Conservation (phyloP, 2,329 filamentous ascomycete species). For the Xylaria sp. region DNA sequence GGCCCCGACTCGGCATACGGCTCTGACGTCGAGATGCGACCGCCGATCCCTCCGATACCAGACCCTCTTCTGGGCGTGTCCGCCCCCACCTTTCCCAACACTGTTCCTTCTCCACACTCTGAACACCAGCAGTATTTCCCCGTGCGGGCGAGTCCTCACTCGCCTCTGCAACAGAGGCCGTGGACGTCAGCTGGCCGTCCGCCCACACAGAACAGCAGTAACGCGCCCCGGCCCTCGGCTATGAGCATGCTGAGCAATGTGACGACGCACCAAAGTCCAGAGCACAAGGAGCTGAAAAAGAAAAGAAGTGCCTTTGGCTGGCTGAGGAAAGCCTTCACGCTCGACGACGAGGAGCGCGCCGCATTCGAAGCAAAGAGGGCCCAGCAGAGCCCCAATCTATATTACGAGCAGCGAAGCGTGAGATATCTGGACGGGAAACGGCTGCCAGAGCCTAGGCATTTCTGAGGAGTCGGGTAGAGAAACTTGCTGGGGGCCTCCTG, state of each 20-base stretch:
- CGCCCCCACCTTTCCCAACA: slow-evolving; percentile 42
- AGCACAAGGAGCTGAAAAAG: slow-evolving; percentile 58
- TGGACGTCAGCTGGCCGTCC: slow-evolving; percentile 51
- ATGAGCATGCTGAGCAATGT: slow-evolving; percentile 62
- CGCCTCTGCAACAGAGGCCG: slow-evolving; percentile 62
- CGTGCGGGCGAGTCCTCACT: slow-evolving; percentile 65
- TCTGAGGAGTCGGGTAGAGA: slow-evolving; percentile 2
- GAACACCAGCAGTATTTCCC: slow-evolving; percentile 64
- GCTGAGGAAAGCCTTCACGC: slow-evolving; percentile 68
- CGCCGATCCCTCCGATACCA: slow-evolving; percentile 40
- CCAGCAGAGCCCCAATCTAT: slow-evolving; percentile 48
- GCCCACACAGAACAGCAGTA: slow-evolving; percentile 38
- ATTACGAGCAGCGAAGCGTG: slow-evolving; percentile 54
- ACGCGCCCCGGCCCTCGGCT: slow-evolving; percentile 55
- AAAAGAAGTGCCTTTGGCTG: slow-evolving; percentile 70
- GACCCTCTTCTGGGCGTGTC: slow-evolving; percentile 39
- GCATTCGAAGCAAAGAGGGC: slow-evolving; percentile 60
- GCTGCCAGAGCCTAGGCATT: slow-evolving; percentile 31
- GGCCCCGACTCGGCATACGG: slow-evolving; percentile 52
- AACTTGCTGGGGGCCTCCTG: slow-evolving; percentile 1
- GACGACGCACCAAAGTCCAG: slow-evolving; percentile 48
- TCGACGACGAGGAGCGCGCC: slow-evolving; percentile 65
- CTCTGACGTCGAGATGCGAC: slow-evolving; percentile 49
- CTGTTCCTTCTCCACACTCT: slow-evolving; percentile 53
- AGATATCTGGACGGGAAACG: slow-evolving; percentile 61